Evolutionary conservation across 371 early-diverging fungal genomes (phyloP).

Genomic region (Mucor plumbeus): DNA sequence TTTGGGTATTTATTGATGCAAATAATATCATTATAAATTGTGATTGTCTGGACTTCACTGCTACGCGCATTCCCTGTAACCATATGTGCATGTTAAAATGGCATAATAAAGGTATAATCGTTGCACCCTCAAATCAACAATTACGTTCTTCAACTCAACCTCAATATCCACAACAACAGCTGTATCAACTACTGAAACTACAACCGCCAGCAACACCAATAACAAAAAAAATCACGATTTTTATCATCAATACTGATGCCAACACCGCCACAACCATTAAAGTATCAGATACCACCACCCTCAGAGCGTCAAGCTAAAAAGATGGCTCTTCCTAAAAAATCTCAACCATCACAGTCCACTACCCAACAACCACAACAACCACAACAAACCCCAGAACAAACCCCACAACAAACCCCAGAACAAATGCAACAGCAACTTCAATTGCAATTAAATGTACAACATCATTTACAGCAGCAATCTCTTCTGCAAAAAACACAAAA

Average conservation of each 20-base stretch:
- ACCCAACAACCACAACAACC: not conserved
- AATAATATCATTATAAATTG: not conserved
- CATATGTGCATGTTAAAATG: slow-evolving; percentile 1
- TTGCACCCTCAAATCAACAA: not conserved
- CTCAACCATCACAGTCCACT: not conserved
- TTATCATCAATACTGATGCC: not conserved
- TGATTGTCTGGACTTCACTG: not conserved
- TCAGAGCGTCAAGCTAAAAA: too few relatives aligned
- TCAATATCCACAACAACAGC: not conserved
- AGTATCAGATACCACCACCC: too few relatives aligned
- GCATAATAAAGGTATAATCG: not conserved
- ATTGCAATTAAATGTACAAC: not conserved
- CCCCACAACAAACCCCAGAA: not conserved
- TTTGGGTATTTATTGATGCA: not conserved
- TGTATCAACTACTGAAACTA: not conserved
- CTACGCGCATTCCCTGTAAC: not conserved
- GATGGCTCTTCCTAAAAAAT: too few relatives aligned
- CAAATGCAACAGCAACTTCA: not conserved
- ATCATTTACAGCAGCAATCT: not conserved
- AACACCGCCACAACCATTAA: too few relatives aligned
- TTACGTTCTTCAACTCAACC: not conserved
- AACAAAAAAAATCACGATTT: not conserved
- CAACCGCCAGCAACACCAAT: not conserved
- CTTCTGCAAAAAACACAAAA: not conserved
- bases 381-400: not conserved